A percentile compares a stretch with the other conserved stretches of the same genome.
Evolutionary conservation across 495 filamentous ascomycete species (phyloP).

Genomic region (Extremus antarcticus): DNA sequence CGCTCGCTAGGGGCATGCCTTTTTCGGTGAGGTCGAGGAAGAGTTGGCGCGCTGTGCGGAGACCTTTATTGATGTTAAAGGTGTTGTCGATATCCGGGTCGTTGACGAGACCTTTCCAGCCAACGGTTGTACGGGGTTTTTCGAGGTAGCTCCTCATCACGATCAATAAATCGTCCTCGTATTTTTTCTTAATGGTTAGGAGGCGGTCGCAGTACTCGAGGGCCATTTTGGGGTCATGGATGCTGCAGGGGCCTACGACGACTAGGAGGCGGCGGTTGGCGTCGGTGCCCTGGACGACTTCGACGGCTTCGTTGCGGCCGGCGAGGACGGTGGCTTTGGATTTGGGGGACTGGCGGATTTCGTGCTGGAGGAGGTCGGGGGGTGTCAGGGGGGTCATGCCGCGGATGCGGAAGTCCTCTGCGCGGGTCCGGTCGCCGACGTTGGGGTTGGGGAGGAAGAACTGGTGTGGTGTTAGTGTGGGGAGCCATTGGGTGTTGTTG

Average conservation of each 20-base stretch:
- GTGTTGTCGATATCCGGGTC: slow-evolving; percentile 97
- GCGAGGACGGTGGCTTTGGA: slow-evolving; percentile 71
- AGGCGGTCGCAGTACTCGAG: slow-evolving; percentile 88
- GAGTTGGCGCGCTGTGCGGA: slow-evolving; percentile 75
- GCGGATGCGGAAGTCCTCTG: slow-evolving; percentile 88
- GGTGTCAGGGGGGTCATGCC: slow-evolving; percentile 81
- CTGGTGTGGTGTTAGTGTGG: slow-evolving; percentile 23
- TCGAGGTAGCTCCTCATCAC: slow-evolving; percentile 98
- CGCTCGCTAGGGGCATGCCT: slow-evolving; percentile 96
- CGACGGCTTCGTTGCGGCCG: slow-evolving; percentile 70
- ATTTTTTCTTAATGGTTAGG: slow-evolving; percentile 73
- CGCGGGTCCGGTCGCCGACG: slow-evolving; percentile 52
- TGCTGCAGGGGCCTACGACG: slow-evolving; percentile 90
- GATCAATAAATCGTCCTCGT: slow-evolving; percentile 79
- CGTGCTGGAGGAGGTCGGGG: slow-evolving; percentile 89
- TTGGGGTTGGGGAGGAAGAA: slow-evolving; percentile 88
- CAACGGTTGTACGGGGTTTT: slow-evolving; percentile 96
- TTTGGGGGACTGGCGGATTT: slow-evolving; percentile 68
- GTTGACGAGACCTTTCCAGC: slow-evolving; percentile 99
- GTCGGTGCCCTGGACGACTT: slow-evolving; percentile 71
- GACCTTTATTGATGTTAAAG: slow-evolving; percentile 97
- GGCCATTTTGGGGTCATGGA: slow-evolving; percentile 88
- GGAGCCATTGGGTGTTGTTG: neutral
- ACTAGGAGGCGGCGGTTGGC: slow-evolving; percentile 70
- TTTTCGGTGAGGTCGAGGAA: slow-evolving; percentile 89